phyloP scores from a whole-genome alignment of 768 basidiomycete species.

The Zangia roseola region DNA sequence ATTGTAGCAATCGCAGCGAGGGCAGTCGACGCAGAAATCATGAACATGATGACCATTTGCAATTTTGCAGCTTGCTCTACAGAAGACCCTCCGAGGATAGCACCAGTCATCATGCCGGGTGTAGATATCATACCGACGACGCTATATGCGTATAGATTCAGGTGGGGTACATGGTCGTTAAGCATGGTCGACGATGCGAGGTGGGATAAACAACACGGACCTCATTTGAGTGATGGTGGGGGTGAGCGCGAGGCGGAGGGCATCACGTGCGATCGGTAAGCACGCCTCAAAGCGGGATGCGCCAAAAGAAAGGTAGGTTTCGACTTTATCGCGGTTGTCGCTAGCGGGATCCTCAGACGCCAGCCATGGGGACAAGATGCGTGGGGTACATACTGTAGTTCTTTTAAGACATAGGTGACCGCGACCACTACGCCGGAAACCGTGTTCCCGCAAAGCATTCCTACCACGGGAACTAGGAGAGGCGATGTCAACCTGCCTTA shows the following conservation, averaged over 20 bases:
- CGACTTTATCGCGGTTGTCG: conserved; percentile 83
- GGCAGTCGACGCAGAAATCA: conserved; percentile 78
- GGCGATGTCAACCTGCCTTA: background rate
- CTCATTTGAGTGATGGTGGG: conserved; percentile 89
- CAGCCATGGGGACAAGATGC: background rate
- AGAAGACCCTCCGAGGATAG: conserved; percentile 81
- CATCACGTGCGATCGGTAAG: conserved; percentile 72
- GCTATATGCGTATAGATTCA: conserved; percentile 32
- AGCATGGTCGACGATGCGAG: too few relatives aligned
- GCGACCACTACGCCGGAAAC: conserved; percentile 75
- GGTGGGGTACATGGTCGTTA: too few relatives aligned
- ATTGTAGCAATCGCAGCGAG: conserved; percentile 68
- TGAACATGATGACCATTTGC: conserved; percentile 94
- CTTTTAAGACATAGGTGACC: conserved; percentile 65
- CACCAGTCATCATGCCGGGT: conserved; percentile 91
- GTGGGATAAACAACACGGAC: conserved; percentile 31
- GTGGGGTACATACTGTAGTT: conserved; percentile 56
- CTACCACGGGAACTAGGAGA: conserved; percentile 68
- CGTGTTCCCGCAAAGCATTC: conserved; percentile 83
- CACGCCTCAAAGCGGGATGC: conserved; percentile 84
- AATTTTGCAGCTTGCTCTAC: conserved; percentile 85
- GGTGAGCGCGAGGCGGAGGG: conserved; percentile 74
- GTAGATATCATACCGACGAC: conserved; percentile 75
- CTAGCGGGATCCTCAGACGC: conserved; percentile 32
- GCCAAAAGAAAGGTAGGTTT: conserved; percentile 83